These are phyloP conservation scores for Boletus pseudopeckii DNA, from an alignment of 768 basidiomycete genomes.

Conservation along the genomic window DNA sequence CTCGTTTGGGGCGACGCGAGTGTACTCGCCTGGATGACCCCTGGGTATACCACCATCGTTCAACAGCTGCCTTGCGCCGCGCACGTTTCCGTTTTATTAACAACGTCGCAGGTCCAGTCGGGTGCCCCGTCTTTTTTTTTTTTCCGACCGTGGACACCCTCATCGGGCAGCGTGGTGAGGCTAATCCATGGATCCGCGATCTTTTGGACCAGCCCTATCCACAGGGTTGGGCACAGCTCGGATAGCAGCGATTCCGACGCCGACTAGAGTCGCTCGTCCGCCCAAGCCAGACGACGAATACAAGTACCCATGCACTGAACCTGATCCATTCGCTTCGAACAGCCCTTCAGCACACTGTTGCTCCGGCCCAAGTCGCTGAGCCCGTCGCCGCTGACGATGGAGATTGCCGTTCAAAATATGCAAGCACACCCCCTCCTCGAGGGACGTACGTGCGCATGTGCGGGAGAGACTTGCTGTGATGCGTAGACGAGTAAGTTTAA, in stretches of 20 bases:
- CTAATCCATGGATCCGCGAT: not conserved
- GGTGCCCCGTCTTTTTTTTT: too few relatives aligned
- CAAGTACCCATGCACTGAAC: not conserved
- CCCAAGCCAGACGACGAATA: not conserved
- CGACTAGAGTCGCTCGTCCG: not conserved
- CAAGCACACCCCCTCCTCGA: not conserved
- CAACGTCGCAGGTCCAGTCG: too few relatives aligned
- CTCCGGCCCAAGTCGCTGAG: not conserved
- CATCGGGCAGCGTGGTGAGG: too few relatives aligned
- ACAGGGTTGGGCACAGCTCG: not conserved
- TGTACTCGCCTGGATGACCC: too few relatives aligned
- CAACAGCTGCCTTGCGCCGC: too few relatives aligned
- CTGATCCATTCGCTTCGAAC: not conserved
- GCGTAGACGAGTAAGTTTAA: not conserved
- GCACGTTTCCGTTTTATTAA: too few relatives aligned
- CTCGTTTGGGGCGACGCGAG: too few relatives aligned
- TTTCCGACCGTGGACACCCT: too few relatives aligned
- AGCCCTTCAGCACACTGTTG: not conserved
- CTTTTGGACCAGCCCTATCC: not conserved
- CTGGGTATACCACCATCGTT: too few relatives aligned
- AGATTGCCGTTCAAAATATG: not conserved
- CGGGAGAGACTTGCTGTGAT: not conserved
- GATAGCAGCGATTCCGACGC: not conserved
- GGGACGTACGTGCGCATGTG: not conserved
- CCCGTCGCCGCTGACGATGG: not conserved